phyloP scores from a whole-genome alignment of 2,329 filamentous ascomycete species.

The Cercospora sp. region DNA sequence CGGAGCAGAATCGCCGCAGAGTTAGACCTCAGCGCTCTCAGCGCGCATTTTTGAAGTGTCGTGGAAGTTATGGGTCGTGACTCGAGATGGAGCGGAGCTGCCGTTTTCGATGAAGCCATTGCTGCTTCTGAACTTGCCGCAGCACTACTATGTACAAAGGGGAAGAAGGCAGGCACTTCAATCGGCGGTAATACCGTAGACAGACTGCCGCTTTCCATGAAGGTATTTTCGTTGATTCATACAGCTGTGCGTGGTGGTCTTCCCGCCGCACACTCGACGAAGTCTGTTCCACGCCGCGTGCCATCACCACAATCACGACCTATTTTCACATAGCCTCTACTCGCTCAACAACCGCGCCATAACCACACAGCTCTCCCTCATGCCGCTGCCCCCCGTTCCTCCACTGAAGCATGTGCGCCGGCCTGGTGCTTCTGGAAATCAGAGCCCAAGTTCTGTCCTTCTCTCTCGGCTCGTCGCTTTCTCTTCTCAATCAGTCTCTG shows the following conservation, averaged over 20 bases:
- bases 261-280: not conserved
- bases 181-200: not conserved
- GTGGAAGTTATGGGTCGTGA: not conserved
- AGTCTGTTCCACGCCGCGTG: not conserved
- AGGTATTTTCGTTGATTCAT: slow-evolving; percentile 6
- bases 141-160: slow-evolving; percentile 7
- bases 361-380: not conserved
- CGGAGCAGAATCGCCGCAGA: not conserved
- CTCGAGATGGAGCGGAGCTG: slow-evolving; percentile 6
- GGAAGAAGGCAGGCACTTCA: not conserved
- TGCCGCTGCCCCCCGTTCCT: slow-evolving; percentile 10
- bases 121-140: slow-evolving; percentile 8
- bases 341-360: not conserved
- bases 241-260: not conserved
- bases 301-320: not conserved
- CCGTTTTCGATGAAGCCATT: slow-evolving; percentile 7
- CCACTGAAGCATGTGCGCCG: slow-evolving; percentile 20
- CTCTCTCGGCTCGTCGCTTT: slow-evolving; percentile 69
- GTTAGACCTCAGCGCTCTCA: not conserved
- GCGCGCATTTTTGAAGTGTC: not conserved
- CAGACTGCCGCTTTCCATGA: slow-evolving; percentile 5
- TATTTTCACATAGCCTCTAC: not conserved
- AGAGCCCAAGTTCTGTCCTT: slow-evolving; percentile 44
- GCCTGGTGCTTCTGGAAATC: slow-evolving; percentile 38
- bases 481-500: slow-evolving; percentile 84